phyloP scores from a whole-genome alignment of 73 alveolate genomes.

The Paramecium sonneborni region DNA sequence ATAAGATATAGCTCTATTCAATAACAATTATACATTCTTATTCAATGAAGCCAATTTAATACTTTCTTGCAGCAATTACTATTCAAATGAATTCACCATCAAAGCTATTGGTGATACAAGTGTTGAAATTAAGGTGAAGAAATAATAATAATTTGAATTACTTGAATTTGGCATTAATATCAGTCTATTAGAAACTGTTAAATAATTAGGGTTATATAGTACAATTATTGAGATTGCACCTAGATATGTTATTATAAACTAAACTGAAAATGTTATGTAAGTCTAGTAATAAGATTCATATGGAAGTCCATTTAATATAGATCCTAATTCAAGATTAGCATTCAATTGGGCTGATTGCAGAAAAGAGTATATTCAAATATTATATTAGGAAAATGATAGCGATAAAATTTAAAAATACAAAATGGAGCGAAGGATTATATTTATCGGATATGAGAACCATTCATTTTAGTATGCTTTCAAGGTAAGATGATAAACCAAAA shows the following conservation, averaged over 20 bases:
- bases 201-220: background rate
- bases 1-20: background rate
- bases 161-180: constrained; percentile 36
- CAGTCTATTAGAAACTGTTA: constrained; percentile 5
- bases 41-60: background rate
- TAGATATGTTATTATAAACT: background rate
- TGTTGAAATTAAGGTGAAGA: background rate
- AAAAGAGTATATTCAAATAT: constrained; percentile 7
- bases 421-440: constrained; percentile 43
- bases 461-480: background rate
- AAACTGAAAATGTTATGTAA: background rate
- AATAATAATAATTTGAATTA: background rate
- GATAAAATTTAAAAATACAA: background rate
- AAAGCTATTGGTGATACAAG: constrained; percentile 33
- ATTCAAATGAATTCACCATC: constrained; percentile 6
- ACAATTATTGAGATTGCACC: constrained; percentile 29
- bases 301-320: constrained; percentile 4
- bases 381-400: constrained; percentile 8
- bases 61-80: background rate
- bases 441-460: constrained; percentile 24
- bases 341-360: constrained; percentile 32
- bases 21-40: background rate
- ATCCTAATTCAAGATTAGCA: background rate
- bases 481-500: background rate
- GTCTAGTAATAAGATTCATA: constrained; percentile 7